Conservation (phyloP, 2,329 filamentous ascomycete species). For the Phyllosticta paracitricarpa region DNA sequence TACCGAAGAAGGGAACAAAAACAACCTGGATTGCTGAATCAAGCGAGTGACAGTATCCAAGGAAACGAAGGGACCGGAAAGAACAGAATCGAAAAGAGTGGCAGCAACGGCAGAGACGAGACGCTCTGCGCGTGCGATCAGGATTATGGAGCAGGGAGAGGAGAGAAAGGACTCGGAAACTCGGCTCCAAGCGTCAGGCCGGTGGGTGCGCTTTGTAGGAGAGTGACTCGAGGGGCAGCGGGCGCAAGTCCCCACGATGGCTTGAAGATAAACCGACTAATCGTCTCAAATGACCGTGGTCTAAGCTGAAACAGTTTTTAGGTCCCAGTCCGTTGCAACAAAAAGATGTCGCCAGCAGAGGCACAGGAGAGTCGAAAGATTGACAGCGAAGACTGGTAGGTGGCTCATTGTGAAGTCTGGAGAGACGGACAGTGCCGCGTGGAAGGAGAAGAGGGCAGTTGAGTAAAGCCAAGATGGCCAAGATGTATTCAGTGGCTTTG, state of each 20-base stretch:
- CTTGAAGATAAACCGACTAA: slow-evolving; percentile 1
- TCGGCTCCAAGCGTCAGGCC: background rate
- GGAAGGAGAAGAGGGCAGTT: background rate
- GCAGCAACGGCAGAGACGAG: slow-evolving; percentile 2
- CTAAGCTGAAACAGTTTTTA: slow-evolving; percentile 7
- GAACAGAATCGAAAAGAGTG: slow-evolving; percentile 1
- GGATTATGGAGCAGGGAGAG: background rate
- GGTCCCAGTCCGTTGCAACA: background rate
- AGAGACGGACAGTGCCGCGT: background rate
- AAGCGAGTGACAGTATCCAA: background rate
- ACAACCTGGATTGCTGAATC: background rate
- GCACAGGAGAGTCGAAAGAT: background rate
- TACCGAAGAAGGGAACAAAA: background rate
- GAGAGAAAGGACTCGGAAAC: slow-evolving; percentile 2
- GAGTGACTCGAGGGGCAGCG: slow-evolving; percentile 1
- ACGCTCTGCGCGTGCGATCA: slow-evolving; percentile 2
- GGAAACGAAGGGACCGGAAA: background rate
- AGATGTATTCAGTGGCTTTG: background rate
- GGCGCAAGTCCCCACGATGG: slow-evolving; percentile 1
- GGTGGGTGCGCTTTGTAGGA: slow-evolving; percentile 8
- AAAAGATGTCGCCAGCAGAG: background rate
- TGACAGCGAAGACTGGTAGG: background rate
- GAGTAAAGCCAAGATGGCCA: background rate
- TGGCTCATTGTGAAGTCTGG: background rate
- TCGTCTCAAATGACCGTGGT: slow-evolving; percentile 5